phyloP scores from a whole-genome alignment of 805 yeast genomes.

The Zygoascus tannicola region DNA sequence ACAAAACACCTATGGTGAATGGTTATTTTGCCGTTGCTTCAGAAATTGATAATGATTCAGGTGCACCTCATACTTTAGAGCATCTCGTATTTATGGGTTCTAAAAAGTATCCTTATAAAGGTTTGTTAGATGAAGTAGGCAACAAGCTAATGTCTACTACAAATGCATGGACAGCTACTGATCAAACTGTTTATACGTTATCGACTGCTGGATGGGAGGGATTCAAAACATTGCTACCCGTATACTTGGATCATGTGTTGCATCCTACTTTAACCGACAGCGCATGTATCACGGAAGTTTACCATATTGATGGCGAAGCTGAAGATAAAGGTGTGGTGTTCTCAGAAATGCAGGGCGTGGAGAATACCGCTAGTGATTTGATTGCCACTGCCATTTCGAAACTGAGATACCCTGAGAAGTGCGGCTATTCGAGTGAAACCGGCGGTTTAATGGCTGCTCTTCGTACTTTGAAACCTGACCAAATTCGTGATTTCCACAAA shows the following conservation, averaged over 20 bases:
- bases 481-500: constrained; percentile 68
- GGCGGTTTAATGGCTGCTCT: constrained; percentile 81
- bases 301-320: constrained; percentile 84
- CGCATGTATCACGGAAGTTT: constrained; percentile 89
- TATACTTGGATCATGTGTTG: constrained; percentile 79
- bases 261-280: constrained; percentile 81
- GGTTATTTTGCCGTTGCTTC: constrained; percentile 97
- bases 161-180: constrained; percentile 96
- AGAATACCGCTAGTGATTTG: constrained; percentile 64
- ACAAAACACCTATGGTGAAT: constrained; percentile 74
- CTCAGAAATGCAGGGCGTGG: constrained; percentile 94
- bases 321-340: constrained; percentile 94
- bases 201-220: constrained; percentile 97
- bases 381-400: constrained; percentile 40
- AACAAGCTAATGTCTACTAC: constrained; percentile 76
- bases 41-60: constrained; percentile 77
- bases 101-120: constrained; percentile 79
- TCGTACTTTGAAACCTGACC: constrained; percentile 60
- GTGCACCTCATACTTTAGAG: constrained; percentile 92
- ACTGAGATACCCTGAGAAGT: constrained; percentile 35
- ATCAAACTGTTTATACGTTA: constrained; percentile 88
- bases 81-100: constrained; percentile 95
- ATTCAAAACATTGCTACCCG: constrained; percentile 71
- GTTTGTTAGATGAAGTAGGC: constrained; percentile 78
- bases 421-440: constrained; percentile 88